Percentiles rank a stretch among this genome's conserved stretches.
These are phyloP conservation scores for Hyaloscypha hepaticicola DNA, from an alignment of 495 filamentous ascomycete genomes.

Conservation along the genomic window DNA sequence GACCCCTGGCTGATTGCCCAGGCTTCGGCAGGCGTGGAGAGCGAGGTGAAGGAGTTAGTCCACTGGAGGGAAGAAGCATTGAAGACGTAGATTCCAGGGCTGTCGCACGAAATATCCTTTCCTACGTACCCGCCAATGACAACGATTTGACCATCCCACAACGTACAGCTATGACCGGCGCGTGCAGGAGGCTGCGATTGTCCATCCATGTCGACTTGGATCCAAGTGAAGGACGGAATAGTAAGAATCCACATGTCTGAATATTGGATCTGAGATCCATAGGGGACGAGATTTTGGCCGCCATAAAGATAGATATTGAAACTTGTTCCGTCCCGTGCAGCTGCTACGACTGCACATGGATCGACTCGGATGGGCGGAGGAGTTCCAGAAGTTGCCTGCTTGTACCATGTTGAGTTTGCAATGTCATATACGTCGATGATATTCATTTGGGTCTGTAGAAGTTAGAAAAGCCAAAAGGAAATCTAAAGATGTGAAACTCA, in stretches of 20 bases:
- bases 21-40: slow-evolving; percentile 4
- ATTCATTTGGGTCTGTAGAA: slow-evolving; percentile 58
- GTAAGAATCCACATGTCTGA: slow-evolving; percentile 76
- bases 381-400: slow-evolving; percentile 64
- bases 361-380: slow-evolving; percentile 67
- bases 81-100: slow-evolving; percentile 69
- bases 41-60: slow-evolving; percentile 57
- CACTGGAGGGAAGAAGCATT: slow-evolving; percentile 60
- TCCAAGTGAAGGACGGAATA: slow-evolving; percentile 74
- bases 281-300: slow-evolving; percentile 67
- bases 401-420: slow-evolving; percentile 73
- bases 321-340: slow-evolving; percentile 66
- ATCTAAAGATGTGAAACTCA: slow-evolving; percentile 16
- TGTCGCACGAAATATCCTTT: slow-evolving; percentile 59
- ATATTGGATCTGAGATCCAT: slow-evolving; percentile 60
- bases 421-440: slow-evolving; percentile 76
- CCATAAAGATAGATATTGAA: slow-evolving; percentile 78
- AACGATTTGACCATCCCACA: slow-evolving; percentile 70
- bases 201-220: slow-evolving; percentile 52
- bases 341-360: slow-evolving; percentile 68
- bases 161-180: slow-evolving; percentile 66
- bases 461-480: not conserved
- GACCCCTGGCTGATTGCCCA: slow-evolving; percentile 33
- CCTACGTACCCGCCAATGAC: slow-evolving; percentile 71
- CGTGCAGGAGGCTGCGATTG: slow-evolving; percentile 59